phyloP scores from a whole-genome alignment of 352 stramenopile genomes.

The Globisporangium spiculum region DNA sequence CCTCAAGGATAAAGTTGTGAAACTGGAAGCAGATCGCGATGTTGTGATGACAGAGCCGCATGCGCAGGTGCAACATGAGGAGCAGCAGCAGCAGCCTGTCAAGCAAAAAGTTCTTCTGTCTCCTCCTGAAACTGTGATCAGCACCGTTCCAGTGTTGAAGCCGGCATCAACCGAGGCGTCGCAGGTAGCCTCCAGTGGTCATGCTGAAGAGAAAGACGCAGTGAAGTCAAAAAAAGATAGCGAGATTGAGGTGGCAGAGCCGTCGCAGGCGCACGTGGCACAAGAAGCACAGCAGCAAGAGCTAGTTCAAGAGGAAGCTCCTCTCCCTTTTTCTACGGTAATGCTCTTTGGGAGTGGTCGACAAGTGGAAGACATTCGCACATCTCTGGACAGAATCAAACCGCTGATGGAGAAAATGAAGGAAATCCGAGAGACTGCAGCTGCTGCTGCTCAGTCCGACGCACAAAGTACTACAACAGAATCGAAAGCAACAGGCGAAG shows the following conservation, averaged over 20 bases:
- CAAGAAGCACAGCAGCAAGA: neutral
- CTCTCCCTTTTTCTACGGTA: neutral
- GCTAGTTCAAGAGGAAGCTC: neutral
- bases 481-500: neutral
- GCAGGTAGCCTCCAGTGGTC: neutral
- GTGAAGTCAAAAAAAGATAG: neutral
- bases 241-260: neutral
- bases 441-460: neutral
- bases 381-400: constrained; percentile 34
- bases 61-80: neutral
- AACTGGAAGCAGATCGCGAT: neutral
- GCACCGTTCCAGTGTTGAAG: neutral
- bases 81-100: neutral
- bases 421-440: neutral
- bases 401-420: constrained; percentile 12
- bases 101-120: neutral
- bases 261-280: neutral
- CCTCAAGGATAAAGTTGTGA: neutral
- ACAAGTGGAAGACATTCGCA: constrained; percentile 47
- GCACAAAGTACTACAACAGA: neutral
- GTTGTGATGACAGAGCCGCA: neutral
- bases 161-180: neutral
- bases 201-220: neutral
- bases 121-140: neutral
- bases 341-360: constrained; percentile 39